These are phyloP conservation scores for Paramecium bursaria DNA, from an alignment of 73 alveolate genomes.

Conservation along the genomic window DNA sequence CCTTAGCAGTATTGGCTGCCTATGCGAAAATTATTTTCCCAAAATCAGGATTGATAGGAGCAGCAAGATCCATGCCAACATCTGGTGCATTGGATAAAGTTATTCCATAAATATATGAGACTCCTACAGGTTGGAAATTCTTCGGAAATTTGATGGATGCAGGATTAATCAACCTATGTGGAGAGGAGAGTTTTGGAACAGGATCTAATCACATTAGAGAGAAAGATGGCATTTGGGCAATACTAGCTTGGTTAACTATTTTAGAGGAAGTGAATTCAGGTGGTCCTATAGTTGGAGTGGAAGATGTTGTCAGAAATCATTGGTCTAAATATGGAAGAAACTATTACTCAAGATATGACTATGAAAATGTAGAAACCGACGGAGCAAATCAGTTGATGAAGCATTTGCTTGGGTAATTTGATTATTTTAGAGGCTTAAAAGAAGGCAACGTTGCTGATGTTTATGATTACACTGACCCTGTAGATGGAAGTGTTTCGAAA, in stretches of 20 bases:
- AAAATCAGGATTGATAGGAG: conserved; percentile 93
- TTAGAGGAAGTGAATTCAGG: conserved; percentile 78
- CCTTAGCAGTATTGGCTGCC: conserved; percentile 96
- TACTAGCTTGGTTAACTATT: conserved; percentile 97
- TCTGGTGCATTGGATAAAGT: conserved; percentile 98
- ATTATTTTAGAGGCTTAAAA: conserved; percentile 73
- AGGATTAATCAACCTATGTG: conserved; percentile 93
- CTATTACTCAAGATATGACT: conserved; percentile 98
- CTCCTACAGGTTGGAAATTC: conserved; percentile 99
- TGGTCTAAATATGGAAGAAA: conserved; percentile 98
- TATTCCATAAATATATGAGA: conserved; percentile 93
- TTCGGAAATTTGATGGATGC: conserved; percentile 99
- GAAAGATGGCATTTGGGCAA: conserved; percentile 99
- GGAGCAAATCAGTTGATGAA: conserved; percentile 94
- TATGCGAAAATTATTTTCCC: conserved; percentile 87
- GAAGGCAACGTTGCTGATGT: conserved; percentile 86
- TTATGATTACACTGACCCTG: conserved; percentile 97
- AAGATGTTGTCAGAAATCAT: conserved; percentile 91
- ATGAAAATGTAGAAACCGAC: conserved; percentile 94
- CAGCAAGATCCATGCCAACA: conserved; percentile 99
- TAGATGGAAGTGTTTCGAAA: conserved; percentile 91
- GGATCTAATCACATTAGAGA: conserved; percentile 98
- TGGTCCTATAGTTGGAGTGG: conserved; percentile 89
- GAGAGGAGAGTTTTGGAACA: conserved; percentile 99
- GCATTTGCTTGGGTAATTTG: conserved; percentile 72